These are phyloP conservation scores for Quercus robur DNA, from an alignment of 306 rosid species.

Conservation along the genomic window DNA sequence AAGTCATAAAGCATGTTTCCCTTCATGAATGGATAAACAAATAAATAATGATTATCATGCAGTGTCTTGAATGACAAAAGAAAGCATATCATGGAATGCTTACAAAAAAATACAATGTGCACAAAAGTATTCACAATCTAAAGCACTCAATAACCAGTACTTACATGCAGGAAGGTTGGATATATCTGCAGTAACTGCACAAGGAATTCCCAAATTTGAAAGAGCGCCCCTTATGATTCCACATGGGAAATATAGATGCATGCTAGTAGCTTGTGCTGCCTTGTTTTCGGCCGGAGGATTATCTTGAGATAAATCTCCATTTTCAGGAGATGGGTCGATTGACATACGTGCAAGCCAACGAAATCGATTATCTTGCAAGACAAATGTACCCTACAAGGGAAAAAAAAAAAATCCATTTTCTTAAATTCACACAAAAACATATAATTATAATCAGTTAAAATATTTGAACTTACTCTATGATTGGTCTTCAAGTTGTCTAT, in stretches of 20 bases:
- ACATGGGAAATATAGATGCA: slow-evolving; percentile 94
- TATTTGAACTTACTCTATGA: slow-evolving; percentile 59
- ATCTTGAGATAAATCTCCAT: slow-evolving; percentile 49
- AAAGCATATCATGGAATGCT: not conserved
- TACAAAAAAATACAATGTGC: not conserved
- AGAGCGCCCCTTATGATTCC: slow-evolving; percentile 98
- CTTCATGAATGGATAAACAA: not conserved
- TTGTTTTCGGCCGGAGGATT: slow-evolving; percentile 57
- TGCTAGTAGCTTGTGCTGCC: slow-evolving; percentile 69
- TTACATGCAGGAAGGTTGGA: slow-evolving; percentile 90
- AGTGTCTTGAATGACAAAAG: not conserved
- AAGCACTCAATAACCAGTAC: slow-evolving; percentile 25
- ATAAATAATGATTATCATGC: not conserved
- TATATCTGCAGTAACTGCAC: slow-evolving; percentile 93
- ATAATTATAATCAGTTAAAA: not conserved
- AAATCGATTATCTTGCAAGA: slow-evolving; percentile 54
- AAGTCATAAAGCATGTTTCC: not conserved
- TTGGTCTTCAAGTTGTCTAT: slow-evolving; percentile 98
- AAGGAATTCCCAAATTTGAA: slow-evolving; percentile 91
- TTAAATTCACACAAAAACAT: slow-evolving; percentile 7
- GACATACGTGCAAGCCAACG: slow-evolving; percentile 91
- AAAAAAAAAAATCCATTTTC: slow-evolving; percentile 10
- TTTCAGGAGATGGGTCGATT: slow-evolving; percentile 53
- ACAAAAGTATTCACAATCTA: not conserved
- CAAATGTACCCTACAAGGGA: slow-evolving; percentile 82